These are phyloP conservation scores for Pyricularia pennisetigena DNA, from an alignment of 2,329 filamentous ascomycete species.

Conservation along the genomic window DNA sequence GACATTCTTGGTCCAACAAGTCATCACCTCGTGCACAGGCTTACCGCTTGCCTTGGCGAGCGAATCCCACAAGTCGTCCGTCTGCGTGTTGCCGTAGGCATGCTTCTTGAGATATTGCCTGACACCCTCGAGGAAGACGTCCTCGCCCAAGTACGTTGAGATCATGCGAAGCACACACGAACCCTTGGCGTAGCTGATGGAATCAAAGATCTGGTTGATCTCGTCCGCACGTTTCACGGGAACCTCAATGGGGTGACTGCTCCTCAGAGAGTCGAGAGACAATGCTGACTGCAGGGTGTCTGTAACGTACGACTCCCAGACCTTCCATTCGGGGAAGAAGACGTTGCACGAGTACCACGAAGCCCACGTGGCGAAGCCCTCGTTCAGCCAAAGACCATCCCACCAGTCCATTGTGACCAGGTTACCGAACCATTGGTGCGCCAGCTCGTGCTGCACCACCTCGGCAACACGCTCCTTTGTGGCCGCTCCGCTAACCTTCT, in stretches of 20 bases:
- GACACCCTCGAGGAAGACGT: slow-evolving; percentile 86
- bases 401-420: slow-evolving; percentile 91
- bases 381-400: slow-evolving; percentile 86
- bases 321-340: slow-evolving; percentile 97
- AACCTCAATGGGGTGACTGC: slow-evolving; percentile 93
- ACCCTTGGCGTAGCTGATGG: slow-evolving; percentile 95
- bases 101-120: slow-evolving; percentile 89
- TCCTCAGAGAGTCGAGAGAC: slow-evolving; percentile 79
- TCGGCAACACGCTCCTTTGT: slow-evolving; percentile 91
- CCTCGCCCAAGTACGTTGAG: slow-evolving; percentile 87
- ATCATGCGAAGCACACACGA: slow-evolving; percentile 96
- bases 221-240: slow-evolving; percentile 92
- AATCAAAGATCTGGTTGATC: slow-evolving; percentile 97
- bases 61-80: slow-evolving; percentile 81
- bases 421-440: slow-evolving; percentile 90
- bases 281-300: slow-evolving; percentile 86
- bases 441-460: slow-evolving; percentile 92
- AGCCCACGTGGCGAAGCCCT: slow-evolving; percentile 85
- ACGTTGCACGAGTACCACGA: slow-evolving; percentile 79
- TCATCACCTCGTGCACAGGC: slow-evolving; percentile 81
- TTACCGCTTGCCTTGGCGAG: slow-evolving; percentile 85
- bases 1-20: slow-evolving; percentile 94
- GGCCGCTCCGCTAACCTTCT: slow-evolving; percentile 80
- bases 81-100: slow-evolving; percentile 91
- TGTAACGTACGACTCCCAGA: slow-evolving; percentile 92